These are phyloP conservation scores for Udeniomyces megalosporus DNA, from an alignment of 768 basidiomycete genomes.

Conservation along the genomic window DNA sequence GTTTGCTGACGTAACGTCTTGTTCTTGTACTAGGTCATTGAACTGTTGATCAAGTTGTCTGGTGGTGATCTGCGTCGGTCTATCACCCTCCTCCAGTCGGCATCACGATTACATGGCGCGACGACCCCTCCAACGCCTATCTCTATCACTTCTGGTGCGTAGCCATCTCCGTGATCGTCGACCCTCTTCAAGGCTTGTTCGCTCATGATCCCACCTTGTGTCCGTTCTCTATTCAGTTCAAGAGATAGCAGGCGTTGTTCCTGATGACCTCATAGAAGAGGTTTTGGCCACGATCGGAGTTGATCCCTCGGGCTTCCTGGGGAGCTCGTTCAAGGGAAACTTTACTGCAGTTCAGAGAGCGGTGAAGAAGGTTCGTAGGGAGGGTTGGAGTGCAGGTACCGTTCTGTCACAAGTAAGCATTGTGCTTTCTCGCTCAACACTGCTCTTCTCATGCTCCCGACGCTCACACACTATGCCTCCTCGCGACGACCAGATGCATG, in stretches of 20 bases:
- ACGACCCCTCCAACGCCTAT: conserved; percentile 58
- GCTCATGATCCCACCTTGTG: too few relatives aligned
- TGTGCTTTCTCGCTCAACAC: not conserved
- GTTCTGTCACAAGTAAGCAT: conserved; percentile 61
- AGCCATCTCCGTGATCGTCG: too few relatives aligned
- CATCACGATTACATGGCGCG: conserved; percentile 66
- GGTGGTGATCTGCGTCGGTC: conserved; percentile 87
- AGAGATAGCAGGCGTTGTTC: conserved; percentile 93
- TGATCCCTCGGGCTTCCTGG: conserved; percentile 24
- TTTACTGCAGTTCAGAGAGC: conserved; percentile 40
- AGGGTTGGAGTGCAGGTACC: conserved; percentile 86
- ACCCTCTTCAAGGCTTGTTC: too few relatives aligned
- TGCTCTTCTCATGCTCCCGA: too few relatives aligned
- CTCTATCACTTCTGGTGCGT: conserved; percentile 44
- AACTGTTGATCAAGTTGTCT: conserved; percentile 60
- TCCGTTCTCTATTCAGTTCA: conserved; percentile 38
- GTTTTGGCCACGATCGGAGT: conserved; percentile 61
- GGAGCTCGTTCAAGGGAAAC: conserved; percentile 22
- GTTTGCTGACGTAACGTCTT: not conserved
- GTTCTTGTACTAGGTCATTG: conserved; percentile 36
- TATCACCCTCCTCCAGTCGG: conserved; percentile 95
- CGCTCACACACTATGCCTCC: too few relatives aligned
- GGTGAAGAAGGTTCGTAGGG: conserved; percentile 60
- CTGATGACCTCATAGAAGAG: conserved; percentile 48
- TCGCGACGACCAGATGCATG: conserved; percentile 54